These are phyloP conservation scores for Rhizophagus clarus DNA, from an alignment of 192 early-diverging fungal species.

Conservation along the genomic window DNA sequence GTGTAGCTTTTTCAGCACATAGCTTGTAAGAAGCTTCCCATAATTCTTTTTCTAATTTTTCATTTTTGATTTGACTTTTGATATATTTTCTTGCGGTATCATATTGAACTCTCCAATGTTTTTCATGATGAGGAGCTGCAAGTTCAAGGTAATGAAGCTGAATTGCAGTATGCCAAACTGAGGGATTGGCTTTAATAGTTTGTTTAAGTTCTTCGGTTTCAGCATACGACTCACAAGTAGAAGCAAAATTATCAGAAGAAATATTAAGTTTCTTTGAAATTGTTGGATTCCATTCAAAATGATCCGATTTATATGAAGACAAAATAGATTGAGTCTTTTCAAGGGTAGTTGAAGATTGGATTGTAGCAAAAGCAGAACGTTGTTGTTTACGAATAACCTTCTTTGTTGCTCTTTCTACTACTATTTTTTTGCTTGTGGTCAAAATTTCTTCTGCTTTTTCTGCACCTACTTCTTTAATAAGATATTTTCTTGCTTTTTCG, in stretches of 20 bases:
- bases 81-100: not conserved
- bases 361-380: not conserved
- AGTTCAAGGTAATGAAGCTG: not conserved
- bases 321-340: not conserved
- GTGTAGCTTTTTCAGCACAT: not conserved
- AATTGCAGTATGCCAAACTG: not conserved
- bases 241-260: not conserved
- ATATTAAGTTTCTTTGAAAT: not conserved
- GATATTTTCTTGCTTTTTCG: not conserved
- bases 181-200: not conserved
- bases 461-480: not conserved
- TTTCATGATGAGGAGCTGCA: not conserved
- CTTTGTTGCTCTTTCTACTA: conserved; percentile 1
- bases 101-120: not conserved
- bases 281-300: not conserved
- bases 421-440: not conserved
- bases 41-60: conserved; percentile 10
- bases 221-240: not conserved
- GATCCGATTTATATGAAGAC: not conserved
- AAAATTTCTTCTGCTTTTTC: not conserved
- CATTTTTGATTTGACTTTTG: not conserved
- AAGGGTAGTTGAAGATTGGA: not conserved
- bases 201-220: not conserved
- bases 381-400: conserved; percentile 4
- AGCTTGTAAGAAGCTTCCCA: not conserved